Percentiles rank a stretch among this genome's conserved stretches.
phyloP scores from a whole-genome alignment of 2,329 filamentous ascomycete species.

The Fusarium chaquense region DNA sequence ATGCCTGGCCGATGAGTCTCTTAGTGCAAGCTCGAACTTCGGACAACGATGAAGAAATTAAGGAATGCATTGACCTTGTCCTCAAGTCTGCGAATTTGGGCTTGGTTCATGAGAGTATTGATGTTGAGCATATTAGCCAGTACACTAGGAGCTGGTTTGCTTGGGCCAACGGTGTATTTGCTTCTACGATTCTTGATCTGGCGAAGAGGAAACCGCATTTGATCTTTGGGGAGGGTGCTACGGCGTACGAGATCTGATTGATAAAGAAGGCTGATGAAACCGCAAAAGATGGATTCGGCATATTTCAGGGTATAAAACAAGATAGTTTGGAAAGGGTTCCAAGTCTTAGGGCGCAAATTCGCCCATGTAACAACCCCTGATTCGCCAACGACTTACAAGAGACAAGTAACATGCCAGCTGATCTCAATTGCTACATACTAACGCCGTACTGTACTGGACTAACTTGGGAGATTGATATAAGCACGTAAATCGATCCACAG shows the following conservation, averaged over 20 bases:
- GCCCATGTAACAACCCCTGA: no score
- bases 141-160: slow-evolving; percentile 97
- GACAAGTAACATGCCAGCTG: not conserved
- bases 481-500: slow-evolving; percentile 30
- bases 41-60: slow-evolving; percentile 85
- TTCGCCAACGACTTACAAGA: not conserved
- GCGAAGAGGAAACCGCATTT: slow-evolving; percentile 90
- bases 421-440: not conserved
- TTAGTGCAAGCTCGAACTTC: slow-evolving; percentile 92
- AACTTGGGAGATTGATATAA: not conserved
- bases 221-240: slow-evolving; percentile 76
- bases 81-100: slow-evolving; percentile 81
- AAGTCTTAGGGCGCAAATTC: not conserved
- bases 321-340: not conserved
- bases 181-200: slow-evolving; percentile 89
- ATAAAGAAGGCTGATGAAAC: not conserved
- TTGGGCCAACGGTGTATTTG: slow-evolving; percentile 98
- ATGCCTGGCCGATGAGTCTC: slow-evolving; percentile 97
- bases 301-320: not conserved
- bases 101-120: slow-evolving; percentile 90
- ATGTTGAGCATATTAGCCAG: slow-evolving; percentile 73
- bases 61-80: slow-evolving; percentile 77
- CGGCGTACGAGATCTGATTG: slow-evolving; percentile 66
- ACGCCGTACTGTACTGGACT: not conserved
- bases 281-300: not conserved